Conservation (phyloP, 805 yeast genomes). For the Saturnispora serradocipensis region DNA sequence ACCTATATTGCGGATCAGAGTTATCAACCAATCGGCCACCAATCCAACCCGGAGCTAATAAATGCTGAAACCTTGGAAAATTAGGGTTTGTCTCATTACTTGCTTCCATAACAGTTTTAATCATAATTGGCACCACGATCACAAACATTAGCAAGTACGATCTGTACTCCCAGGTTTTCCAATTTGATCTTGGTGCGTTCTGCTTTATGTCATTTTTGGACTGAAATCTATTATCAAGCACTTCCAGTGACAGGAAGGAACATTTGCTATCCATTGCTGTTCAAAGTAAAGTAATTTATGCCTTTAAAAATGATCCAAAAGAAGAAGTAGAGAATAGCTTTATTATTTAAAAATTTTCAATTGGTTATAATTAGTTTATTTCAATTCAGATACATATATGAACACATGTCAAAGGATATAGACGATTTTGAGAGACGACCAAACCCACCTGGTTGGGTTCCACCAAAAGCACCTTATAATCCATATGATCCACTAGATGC, state of each 20-base stretch:
- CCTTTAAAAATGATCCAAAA: neutral
- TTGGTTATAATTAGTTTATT: neutral
- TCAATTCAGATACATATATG: neutral
- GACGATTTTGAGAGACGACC: conserved; percentile 49
- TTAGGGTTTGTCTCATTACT: conserved; percentile 68
- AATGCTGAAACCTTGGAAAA: conserved; percentile 50
- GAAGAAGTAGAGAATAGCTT: neutral
- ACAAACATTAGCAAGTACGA: conserved; percentile 56
- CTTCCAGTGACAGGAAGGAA: conserved; percentile 32
- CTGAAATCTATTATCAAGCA: conserved; percentile 42
- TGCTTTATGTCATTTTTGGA: conserved; percentile 27
- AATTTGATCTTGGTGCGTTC: conserved; percentile 38
- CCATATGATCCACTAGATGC: conserved; percentile 73
- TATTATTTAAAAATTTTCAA: neutral
- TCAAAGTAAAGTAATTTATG: neutral
- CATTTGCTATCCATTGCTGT: conserved; percentile 2
- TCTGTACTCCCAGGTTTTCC: conserved; percentile 72
- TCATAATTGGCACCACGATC: conserved; percentile 73
- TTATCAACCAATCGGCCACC: conserved; percentile 87
- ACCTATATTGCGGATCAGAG: conserved; percentile 81
- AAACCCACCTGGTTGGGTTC: conserved; percentile 71
- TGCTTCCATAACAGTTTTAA: conserved; percentile 72
- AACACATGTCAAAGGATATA: neutral
- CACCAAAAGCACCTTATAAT: conserved; percentile 76
- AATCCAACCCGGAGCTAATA: conserved; percentile 78